These are phyloP conservation scores for Mucuna pruriens DNA, from an alignment of 306 rosid genomes.

Conservation along the genomic window DNA sequence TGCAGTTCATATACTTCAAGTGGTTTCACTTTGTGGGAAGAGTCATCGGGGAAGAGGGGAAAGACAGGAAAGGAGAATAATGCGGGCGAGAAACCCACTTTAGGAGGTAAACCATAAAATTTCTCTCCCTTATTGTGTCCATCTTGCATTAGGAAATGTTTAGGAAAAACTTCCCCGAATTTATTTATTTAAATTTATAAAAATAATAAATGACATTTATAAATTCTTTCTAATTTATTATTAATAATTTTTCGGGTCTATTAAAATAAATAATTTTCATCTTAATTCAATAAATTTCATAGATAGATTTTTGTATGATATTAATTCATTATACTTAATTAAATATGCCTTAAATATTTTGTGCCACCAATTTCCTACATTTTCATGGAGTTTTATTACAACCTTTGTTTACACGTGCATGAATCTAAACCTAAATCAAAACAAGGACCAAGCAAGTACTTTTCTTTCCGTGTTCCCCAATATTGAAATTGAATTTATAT, in stretches of 20 bases:
- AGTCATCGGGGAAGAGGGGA: conserved; percentile 77
- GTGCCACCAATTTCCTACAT: neutral
- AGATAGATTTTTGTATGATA: neutral
- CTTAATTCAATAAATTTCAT: neutral
- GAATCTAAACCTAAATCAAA: conserved; percentile 1
- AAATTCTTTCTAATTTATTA: neutral
- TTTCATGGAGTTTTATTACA: neutral
- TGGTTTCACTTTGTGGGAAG: conserved; percentile 96
- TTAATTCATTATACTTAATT: neutral
- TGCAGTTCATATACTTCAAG: conserved; percentile 82
- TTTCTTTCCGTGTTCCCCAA: neutral
- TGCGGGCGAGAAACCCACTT: conserved; percentile 51
- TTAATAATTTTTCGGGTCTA: neutral
- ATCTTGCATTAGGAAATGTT: neutral
- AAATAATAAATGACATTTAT: neutral
- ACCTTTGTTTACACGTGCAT: conserved; percentile 5
- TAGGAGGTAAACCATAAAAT: conserved; percentile 57
- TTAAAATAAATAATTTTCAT: neutral
- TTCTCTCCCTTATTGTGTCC: neutral
- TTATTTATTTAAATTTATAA: neutral
- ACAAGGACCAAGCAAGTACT: conserved; percentile 1
- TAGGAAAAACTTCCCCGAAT: neutral
- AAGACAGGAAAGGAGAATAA: conserved; percentile 90
- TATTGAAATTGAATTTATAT: neutral
- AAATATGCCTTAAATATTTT: conserved; percentile 6